These are phyloP conservation scores for Narthecium ossifragum DNA, from an alignment of 106 monocot genomes.

Conservation along the genomic window DNA sequence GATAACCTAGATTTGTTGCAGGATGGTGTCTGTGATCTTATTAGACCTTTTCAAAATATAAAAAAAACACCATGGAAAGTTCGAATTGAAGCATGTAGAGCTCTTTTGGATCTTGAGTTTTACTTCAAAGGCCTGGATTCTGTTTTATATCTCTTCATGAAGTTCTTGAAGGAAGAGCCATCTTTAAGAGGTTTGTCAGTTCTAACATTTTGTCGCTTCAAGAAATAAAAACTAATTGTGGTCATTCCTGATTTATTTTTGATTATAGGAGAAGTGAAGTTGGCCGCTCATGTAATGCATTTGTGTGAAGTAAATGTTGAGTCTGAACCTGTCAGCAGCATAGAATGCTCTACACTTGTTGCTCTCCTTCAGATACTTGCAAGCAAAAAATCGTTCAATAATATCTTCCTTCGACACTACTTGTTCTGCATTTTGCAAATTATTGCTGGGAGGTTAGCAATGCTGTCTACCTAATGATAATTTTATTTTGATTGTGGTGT, in stretches of 20 bases:
- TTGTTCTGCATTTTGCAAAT: slow-evolving; percentile 94
- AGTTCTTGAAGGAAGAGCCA: slow-evolving; percentile 59
- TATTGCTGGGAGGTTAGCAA: slow-evolving; percentile 72
- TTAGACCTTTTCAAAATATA: slow-evolving; percentile 56
- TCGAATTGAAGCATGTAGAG: slow-evolving; percentile 75
- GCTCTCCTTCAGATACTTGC: slow-evolving; percentile 57
- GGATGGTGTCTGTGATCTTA: slow-evolving; percentile 54
- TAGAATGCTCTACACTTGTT: slow-evolving; percentile 39
- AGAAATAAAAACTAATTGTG: neutral
- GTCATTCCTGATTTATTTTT: neutral
- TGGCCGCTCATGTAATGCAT: slow-evolving; percentile 73
- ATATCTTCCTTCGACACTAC: slow-evolving; percentile 77
- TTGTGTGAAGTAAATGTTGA: slow-evolving; percentile 69
- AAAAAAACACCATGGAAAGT: slow-evolving; percentile 59
- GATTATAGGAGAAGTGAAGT: slow-evolving; percentile 70
- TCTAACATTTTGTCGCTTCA: neutral
- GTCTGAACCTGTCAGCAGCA: slow-evolving; percentile 19
- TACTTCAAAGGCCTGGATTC: slow-evolving; percentile 71
- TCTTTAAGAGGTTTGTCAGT: slow-evolving; percentile 63
- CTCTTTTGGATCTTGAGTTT: slow-evolving; percentile 74
- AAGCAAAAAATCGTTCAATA: slow-evolving; percentile 76
- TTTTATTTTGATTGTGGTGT: neutral
- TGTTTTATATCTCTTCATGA: slow-evolving; percentile 54
- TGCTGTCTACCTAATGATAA: neutral
- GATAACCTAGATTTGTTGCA: slow-evolving; percentile 11